Conservation (phyloP, 139 green algal genomes). For the Chlorella sorokiniana region DNA sequence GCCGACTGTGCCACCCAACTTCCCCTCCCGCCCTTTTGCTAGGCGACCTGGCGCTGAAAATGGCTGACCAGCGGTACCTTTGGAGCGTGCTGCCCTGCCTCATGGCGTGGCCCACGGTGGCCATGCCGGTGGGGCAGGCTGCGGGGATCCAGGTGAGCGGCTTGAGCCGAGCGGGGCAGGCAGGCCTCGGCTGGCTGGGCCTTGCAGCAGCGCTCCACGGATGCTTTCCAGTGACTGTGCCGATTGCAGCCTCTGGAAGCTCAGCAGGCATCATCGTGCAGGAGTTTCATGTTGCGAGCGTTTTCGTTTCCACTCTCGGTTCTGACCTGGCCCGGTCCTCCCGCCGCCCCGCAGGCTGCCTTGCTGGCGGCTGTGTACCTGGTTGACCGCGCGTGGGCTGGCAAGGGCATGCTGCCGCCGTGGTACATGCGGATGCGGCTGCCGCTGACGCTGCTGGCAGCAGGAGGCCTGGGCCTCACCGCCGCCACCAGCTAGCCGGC, state of each 20-base stretch:
- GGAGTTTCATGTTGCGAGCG: neutral
- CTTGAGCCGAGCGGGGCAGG: neutral
- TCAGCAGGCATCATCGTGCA: neutral
- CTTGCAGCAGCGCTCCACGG: neutral
- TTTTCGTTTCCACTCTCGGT: neutral
- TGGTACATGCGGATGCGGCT: constrained; percentile 61
- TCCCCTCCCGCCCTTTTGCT: neutral
- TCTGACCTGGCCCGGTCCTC: neutral
- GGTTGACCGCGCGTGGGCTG: constrained; percentile 44
- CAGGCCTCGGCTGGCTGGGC: neutral
- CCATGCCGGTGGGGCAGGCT: constrained; percentile 51
- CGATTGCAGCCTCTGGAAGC: neutral
- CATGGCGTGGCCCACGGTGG: constrained; percentile 75
- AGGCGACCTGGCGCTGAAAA: constrained; percentile 2
- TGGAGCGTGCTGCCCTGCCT: constrained; percentile 85
- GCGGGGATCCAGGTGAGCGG: constrained; percentile 31
- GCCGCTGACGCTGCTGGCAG: constrained; percentile 52
- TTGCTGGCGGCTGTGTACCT: constrained; percentile 49
- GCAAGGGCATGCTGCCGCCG: constrained; percentile 34
- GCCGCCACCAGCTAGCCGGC: neutral
- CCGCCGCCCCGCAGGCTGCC: constrained; percentile 6
- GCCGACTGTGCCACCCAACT: neutral
- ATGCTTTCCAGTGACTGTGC: neutral
- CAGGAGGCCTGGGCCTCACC: constrained; percentile 45
- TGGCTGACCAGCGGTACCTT: constrained; percentile 62